Evolutionary conservation across 768 basidiomycete species (phyloP).

Genomic region (Russula foetens): DNA sequence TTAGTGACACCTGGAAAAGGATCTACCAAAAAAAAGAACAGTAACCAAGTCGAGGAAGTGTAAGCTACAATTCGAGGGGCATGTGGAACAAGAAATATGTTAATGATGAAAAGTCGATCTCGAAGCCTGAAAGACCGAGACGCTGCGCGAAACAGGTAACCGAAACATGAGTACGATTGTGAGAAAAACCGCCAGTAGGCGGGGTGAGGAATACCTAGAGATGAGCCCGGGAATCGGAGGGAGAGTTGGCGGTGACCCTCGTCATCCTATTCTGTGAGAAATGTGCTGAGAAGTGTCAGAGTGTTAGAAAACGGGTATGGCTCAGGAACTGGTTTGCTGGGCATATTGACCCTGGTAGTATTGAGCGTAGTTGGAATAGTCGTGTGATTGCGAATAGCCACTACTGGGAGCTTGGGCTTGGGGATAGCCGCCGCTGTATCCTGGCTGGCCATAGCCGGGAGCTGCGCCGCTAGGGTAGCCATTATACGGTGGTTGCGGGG

Average conservation of each 20-base stretch:
- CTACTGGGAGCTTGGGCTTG: constrained; percentile 5
- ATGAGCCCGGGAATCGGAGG: constrained; percentile 15
- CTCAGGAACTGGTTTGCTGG: constrained; percentile 55
- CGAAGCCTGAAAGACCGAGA: constrained; percentile 10
- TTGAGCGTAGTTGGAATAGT: constrained; percentile 76
- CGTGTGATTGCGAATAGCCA: constrained; percentile 41
- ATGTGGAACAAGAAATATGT: constrained; percentile 17
- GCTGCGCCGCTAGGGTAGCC: constrained; percentile 22
- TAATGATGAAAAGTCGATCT: constrained; percentile 20
- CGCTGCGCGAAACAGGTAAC: constrained; percentile 10
- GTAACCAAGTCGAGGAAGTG: constrained; percentile 19
- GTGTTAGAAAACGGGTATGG: constrained; percentile 27
- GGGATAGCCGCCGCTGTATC: constrained; percentile 19
- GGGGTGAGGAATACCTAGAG: constrained; percentile 20
- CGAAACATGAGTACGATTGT: constrained; percentile 19
- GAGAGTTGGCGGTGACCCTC: constrained; percentile 18
- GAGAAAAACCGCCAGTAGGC: constrained; percentile 12
- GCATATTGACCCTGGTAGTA: constrained; percentile 87
- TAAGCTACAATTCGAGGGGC: constrained; percentile 21
- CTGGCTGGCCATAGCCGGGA: constrained; percentile 16
- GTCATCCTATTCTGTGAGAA: constrained; percentile 22
- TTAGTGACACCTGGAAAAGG: constrained; percentile 16
- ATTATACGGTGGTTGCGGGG: constrained; percentile 61
- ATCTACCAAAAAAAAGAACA: constrained; percentile 12
- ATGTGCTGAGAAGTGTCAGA: constrained; percentile 19